A percentile compares a stretch with the other conserved stretches of the same genome.
phyloP scores from a whole-genome alignment of 2,329 filamentous ascomycete species.

The Sporothrix inflata region DNA sequence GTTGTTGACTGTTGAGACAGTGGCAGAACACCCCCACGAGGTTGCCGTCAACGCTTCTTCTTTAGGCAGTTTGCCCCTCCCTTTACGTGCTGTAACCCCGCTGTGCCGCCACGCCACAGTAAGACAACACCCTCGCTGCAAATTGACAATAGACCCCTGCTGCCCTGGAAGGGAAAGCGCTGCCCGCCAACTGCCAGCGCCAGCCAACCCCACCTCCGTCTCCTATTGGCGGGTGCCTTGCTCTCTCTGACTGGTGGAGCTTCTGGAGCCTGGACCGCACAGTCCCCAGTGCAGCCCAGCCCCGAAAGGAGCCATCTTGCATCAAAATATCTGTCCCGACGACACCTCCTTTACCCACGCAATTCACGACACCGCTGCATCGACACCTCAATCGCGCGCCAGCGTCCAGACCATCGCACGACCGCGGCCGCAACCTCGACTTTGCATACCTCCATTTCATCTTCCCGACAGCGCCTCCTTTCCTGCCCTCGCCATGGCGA shows the following conservation, averaged over 20 bases:
- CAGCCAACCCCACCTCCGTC: constrained; percentile 11
- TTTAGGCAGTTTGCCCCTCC: constrained; percentile 26
- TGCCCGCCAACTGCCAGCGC: not conserved
- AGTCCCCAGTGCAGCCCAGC: not conserved
- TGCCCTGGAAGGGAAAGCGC: not conserved
- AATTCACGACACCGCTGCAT: constrained; percentile 2
- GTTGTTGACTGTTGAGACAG: not conserved
- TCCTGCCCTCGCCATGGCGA: constrained; percentile 48
- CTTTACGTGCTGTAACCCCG: constrained; percentile 19
- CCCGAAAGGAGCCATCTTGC: constrained; percentile 3
- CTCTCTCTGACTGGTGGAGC: constrained; percentile 23
- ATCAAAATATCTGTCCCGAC: constrained; percentile 30
- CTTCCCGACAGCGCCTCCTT: not conserved
- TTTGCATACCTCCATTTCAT: not conserved
- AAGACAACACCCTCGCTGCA: not conserved
- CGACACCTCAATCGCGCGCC: not conserved
- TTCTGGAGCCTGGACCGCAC: not conserved
- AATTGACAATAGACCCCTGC: not conserved
- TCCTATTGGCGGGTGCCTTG: constrained; percentile 19
- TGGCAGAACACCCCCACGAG: not conserved
- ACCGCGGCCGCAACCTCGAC: not conserved
- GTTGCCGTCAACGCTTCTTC: not conserved
- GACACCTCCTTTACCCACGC: constrained; percentile 26
- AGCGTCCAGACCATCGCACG: not conserved
- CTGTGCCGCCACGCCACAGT: constrained; percentile 2